A percentile compares a stretch with the other conserved stretches of the same genome.
Conservation (phyloP, 108 stramenopile genomes). For the Fragilariopsis cylindrus region DNA sequence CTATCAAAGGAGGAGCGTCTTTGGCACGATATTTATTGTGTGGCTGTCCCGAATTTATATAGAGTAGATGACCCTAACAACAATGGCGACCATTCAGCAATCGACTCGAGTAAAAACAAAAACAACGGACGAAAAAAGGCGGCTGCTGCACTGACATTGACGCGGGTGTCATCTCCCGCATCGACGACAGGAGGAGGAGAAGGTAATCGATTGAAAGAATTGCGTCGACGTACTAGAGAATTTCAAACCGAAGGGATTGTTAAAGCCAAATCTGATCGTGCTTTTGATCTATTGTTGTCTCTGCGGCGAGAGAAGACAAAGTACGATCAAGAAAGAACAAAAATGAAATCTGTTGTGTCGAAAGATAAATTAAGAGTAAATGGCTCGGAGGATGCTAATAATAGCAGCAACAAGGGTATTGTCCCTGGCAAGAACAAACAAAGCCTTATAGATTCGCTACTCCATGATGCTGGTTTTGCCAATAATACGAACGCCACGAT, state of each 20-base stretch:
- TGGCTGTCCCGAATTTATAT: constrained; percentile 18
- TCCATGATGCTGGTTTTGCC: neutral
- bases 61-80: neutral
- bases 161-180: neutral
- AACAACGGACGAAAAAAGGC: neutral
- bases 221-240: constrained; percentile 5
- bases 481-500: neutral
- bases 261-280: neutral
- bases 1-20: constrained; percentile 18
- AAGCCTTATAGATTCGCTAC: neutral
- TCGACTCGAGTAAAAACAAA: neutral
- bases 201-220: constrained; percentile 9
- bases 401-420: neutral
- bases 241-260: neutral
- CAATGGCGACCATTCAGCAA: neutral
- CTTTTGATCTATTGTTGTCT: neutral
- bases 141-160: neutral
- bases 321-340: constrained; percentile 7
- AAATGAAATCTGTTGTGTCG: neutral
- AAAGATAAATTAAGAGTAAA: neutral
- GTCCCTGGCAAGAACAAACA: neutral
- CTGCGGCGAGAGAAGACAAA: constrained; percentile 2
- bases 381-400: neutral
- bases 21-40: constrained; percentile 36
- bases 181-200: neutral